Evolutionary conservation across 1,284 basidiomycete genomes (phyloP).

Genomic region (Heterobasidion occidentale): DNA sequence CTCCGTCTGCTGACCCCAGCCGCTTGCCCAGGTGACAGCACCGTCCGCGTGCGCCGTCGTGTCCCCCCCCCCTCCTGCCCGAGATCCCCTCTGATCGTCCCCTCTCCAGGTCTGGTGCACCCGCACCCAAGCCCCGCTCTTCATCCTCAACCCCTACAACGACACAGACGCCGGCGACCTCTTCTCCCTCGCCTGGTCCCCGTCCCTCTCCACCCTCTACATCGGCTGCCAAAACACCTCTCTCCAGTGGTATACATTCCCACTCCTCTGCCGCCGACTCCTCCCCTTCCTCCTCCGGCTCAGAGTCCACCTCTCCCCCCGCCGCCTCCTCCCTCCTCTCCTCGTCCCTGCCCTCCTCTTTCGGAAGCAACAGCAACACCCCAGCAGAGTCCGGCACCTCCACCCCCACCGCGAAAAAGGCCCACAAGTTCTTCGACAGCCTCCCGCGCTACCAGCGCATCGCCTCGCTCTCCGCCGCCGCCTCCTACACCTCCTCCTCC

Average conservation of each 20-base stretch:
- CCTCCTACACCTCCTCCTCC: slow-evolving; percentile 12
- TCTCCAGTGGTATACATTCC: slow-evolving; percentile 77
- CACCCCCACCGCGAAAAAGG: slow-evolving; percentile 40
- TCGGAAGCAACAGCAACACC: too few relatives aligned
- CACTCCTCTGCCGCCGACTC: slow-evolving; percentile 10
- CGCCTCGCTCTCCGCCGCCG: neutral
- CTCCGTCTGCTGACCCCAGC: slow-evolving; percentile 3
- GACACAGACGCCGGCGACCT: slow-evolving; percentile 86
- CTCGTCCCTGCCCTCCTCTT: slow-evolving; percentile 2
- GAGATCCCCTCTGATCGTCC: slow-evolving; percentile 1
- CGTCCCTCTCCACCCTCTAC: slow-evolving; percentile 66
- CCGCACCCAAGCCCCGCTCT: slow-evolving; percentile 59
- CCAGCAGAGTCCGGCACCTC: slow-evolving; percentile 31
- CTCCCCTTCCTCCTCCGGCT: neutral
- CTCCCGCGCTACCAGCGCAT: slow-evolving; percentile 59
- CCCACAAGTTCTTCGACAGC: slow-evolving; percentile 79
- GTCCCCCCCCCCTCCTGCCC: neutral
- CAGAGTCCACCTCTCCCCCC: neutral
- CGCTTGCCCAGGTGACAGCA: slow-evolving; percentile 63
- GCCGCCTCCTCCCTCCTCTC: neutral
- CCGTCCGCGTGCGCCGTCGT: slow-evolving; percentile 54
- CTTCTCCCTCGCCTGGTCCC: slow-evolving; percentile 82
- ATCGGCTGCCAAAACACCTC: slow-evolving; percentile 89
- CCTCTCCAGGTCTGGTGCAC: slow-evolving; percentile 77
- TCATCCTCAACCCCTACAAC: slow-evolving; percentile 76